Conservation (phyloP, 352 stramenopile genomes). For the Pythium folliculosum region DNA sequence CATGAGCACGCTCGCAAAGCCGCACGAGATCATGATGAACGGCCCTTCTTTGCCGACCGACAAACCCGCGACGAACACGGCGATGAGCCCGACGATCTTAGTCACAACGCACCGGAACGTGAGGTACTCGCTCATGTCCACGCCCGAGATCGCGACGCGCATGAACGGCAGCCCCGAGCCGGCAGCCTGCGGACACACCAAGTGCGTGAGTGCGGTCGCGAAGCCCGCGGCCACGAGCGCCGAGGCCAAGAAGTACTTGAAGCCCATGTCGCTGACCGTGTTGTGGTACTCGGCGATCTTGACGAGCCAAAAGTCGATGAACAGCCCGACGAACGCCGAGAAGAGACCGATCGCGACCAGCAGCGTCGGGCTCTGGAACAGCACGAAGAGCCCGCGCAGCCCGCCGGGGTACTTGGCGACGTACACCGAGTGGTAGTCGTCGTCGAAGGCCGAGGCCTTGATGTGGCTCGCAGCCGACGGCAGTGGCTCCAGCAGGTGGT, state of each 20-base stretch:
- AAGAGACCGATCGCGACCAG: constrained; percentile 71
- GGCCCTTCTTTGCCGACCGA: constrained; percentile 87
- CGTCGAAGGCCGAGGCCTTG: constrained; percentile 65
- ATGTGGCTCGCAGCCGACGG: constrained; percentile 26
- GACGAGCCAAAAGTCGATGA: constrained; percentile 62
- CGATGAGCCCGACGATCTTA: constrained; percentile 72
- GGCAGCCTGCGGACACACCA: constrained; percentile 66
- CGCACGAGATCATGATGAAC: constrained; percentile 89
- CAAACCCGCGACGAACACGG: constrained; percentile 59
- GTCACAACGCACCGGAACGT: constrained; percentile 69
- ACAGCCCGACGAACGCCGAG: constrained; percentile 60
- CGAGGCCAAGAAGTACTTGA: constrained; percentile 60
- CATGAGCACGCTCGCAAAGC: constrained; percentile 81
- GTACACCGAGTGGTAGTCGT: constrained; percentile 80
- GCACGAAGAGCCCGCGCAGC: constrained; percentile 56
- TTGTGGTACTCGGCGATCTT: constrained; percentile 70
- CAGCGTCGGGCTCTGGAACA: constrained; percentile 73
- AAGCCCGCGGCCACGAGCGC: constrained; percentile 51
- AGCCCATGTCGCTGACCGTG: constrained; percentile 51
- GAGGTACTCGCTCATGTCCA: constrained; percentile 78
- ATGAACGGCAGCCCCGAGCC: constrained; percentile 81
- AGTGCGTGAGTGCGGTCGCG: constrained; percentile 53
- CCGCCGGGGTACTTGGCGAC: constrained; percentile 61
- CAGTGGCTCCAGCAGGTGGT: background rate
- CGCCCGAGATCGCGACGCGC: constrained; percentile 81